phyloP scores from a whole-genome alignment of 495 filamentous ascomycete species.

The Tuber aestivum region DNA sequence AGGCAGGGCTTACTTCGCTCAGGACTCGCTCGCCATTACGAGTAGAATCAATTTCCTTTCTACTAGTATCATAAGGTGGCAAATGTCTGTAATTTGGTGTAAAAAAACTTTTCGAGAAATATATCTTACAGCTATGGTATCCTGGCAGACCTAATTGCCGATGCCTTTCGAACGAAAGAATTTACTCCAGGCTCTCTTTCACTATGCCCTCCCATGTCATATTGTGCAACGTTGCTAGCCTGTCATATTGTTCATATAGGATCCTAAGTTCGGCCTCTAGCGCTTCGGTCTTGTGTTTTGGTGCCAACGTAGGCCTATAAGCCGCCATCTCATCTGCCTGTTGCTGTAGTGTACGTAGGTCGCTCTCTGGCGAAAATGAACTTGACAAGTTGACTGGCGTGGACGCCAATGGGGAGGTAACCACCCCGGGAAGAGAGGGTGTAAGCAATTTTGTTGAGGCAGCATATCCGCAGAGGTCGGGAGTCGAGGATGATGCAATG shows the following conservation, averaged over 20 bases:
- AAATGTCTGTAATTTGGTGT: not conserved
- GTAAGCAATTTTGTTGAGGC: constrained; percentile 10
- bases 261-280: constrained; percentile 33
- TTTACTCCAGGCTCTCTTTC: constrained; percentile 6
- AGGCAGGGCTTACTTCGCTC: not conserved
- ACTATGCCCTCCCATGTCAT: constrained; percentile 37
- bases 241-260: constrained; percentile 39
- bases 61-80: not conserved
- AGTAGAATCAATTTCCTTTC: not conserved
- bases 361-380: constrained; percentile 21
- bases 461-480: constrained; percentile 18
- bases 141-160: not conserved
- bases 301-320: constrained; percentile 19
- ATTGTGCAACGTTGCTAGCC: constrained; percentile 33
- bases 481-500: constrained; percentile 25
- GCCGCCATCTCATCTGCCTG: constrained; percentile 30
- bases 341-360: constrained; percentile 22
- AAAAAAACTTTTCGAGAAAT: not conserved
- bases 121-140: not conserved
- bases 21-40: not conserved
- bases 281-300: constrained; percentile 28
- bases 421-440: not conserved
- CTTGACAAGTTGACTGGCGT: constrained; percentile 5
- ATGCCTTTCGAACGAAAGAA: not conserved
- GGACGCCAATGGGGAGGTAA: not conserved